Conservation (phyloP, 2,329 filamentous ascomycete species). For the Botrytis porri region DNA sequence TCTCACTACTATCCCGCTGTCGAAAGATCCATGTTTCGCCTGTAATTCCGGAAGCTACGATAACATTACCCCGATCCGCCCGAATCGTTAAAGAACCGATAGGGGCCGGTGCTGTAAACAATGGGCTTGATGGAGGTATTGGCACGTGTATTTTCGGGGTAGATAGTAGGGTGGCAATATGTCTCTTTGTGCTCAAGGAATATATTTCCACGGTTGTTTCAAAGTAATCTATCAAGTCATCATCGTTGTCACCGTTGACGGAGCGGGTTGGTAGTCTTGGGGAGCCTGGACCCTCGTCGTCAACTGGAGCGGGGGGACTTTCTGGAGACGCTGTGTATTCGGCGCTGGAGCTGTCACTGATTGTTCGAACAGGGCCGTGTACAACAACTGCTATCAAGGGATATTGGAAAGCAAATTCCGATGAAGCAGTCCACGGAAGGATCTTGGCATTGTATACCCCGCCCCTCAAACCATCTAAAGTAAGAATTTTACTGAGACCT, state of each 20-base stretch:
- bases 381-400: slow-evolving; percentile 77
- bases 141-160: slow-evolving; percentile 61
- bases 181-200: slow-evolving; percentile 72
- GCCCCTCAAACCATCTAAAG: slow-evolving; percentile 73
- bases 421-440: slow-evolving; percentile 62
- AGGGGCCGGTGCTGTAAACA: slow-evolving; percentile 67
- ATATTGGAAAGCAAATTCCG: slow-evolving; percentile 54
- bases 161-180: slow-evolving; percentile 70
- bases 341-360: slow-evolving; percentile 27
- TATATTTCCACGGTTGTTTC: slow-evolving; percentile 89
- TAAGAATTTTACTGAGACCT: slow-evolving; percentile 66
- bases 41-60: slow-evolving; percentile 75
- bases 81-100: slow-evolving; percentile 71
- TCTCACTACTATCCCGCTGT: slow-evolving; percentile 37
- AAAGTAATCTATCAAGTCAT: slow-evolving; percentile 55
- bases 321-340: slow-evolving; percentile 28
- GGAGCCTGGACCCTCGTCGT: slow-evolving; percentile 34
- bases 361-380: slow-evolving; percentile 66
- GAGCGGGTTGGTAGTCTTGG: slow-evolving; percentile 41
- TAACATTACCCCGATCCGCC: slow-evolving; percentile 67
- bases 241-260: slow-evolving; percentile 34
- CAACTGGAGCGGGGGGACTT: slow-evolving; percentile 24
- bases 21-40: slow-evolving; percentile 83
- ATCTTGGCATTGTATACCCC: slow-evolving; percentile 81
- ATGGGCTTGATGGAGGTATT: slow-evolving; percentile 55